These are phyloP conservation scores for Sclerotinia spermophila DNA, from an alignment of 2,329 filamentous ascomycete genomes.

Conservation along the genomic window DNA sequence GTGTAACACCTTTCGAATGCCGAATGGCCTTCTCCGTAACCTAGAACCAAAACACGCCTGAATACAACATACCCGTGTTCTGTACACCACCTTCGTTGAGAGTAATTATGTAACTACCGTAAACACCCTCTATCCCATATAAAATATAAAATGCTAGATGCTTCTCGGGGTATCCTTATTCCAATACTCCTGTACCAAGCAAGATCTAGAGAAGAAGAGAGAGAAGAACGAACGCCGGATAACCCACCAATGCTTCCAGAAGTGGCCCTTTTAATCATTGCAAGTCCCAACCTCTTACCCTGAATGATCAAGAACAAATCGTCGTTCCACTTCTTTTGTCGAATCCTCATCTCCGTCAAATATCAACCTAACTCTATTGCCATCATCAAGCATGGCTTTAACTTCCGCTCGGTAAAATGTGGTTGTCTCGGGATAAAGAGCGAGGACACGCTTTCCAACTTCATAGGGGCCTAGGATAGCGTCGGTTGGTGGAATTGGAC, in stretches of 20 bases:
- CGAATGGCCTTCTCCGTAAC: neutral
- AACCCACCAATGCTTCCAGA: neutral
- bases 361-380: constrained; percentile 58
- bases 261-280: neutral
- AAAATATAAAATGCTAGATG: neutral
- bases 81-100: neutral
- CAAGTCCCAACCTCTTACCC: constrained; percentile 21
- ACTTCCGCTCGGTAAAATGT: constrained; percentile 85
- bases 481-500: constrained; percentile 64
- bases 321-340: constrained; percentile 68
- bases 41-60: neutral
- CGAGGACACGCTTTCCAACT: constrained; percentile 68
- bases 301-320: constrained; percentile 71
- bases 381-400: constrained; percentile 57
- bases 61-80: neutral
- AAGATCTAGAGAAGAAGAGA: neutral
- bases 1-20: neutral
- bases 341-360: constrained; percentile 80
- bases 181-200: constrained; percentile 17
- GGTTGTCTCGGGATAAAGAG: constrained; percentile 77
- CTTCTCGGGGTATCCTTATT: constrained; percentile 11
- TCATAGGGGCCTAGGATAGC: constrained; percentile 59
- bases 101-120: neutral
- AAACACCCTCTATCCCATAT: neutral
- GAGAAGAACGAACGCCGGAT: neutral